These are phyloP conservation scores for Musa schizocarpa DNA, from an alignment of 176 grass and related monocot species.

Conservation along the genomic window DNA sequence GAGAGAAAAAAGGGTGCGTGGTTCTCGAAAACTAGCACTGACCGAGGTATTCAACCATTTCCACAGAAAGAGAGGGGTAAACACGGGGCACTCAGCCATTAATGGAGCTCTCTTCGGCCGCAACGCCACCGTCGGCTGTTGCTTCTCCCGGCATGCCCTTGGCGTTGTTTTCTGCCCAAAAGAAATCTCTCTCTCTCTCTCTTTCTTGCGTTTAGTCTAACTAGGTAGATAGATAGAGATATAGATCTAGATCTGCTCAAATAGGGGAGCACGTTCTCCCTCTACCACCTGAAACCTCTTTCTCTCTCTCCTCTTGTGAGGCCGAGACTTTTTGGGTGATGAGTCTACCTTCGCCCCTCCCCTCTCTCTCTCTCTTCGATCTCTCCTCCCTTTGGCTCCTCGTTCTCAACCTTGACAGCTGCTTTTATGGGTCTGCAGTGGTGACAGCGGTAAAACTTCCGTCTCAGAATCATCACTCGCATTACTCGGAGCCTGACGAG, in stretches of 20 bases:
- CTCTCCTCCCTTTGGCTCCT: too few species aligned
- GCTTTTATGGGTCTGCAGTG: conserved; percentile 3
- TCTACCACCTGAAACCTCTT: not conserved
- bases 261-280: not conserved
- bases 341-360: not conserved
- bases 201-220: not conserved
- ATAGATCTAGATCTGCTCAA: conserved; percentile 1
- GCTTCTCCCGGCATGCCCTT: not conserved
- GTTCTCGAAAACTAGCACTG: too few species aligned
- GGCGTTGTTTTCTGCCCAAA: not conserved
- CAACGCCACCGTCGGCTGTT: not conserved
- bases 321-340: too few species aligned
- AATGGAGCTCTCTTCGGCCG: not conserved
- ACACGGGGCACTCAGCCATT: not conserved
- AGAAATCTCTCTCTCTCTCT: not conserved
- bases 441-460: too few species aligned
- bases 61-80: not conserved
- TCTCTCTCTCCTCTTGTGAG: not conserved
- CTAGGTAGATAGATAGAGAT: not conserved
- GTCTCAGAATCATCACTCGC: too few species aligned
- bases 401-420: not conserved
- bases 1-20: too few species aligned
- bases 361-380: not conserved
- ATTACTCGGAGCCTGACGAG: too few species aligned
- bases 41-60: too few species aligned